Base-by-base conservation (phyloP, 495 filamentous ascomycete genomes). In the Penicillium crystallinum region DNA sequence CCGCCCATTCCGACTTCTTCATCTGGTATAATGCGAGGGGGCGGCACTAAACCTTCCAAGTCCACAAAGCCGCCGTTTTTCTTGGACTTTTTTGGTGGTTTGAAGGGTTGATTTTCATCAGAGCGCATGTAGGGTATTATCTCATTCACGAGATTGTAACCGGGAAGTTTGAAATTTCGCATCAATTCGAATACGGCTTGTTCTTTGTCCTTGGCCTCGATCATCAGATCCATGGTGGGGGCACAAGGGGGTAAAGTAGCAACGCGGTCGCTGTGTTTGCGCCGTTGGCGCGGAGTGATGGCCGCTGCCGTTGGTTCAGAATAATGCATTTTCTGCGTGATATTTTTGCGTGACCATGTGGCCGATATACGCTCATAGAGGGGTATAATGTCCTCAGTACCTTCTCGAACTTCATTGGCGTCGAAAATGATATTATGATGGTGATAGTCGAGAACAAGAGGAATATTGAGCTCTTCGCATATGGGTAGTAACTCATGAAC, bases 181-280 rank as follows among this genome's bases (percentile, higher is more conserved):
- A 96, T 96, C 12, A 97, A 77, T 55, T 96, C 90, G 61, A 97
- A 96, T 0, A 96, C 91, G 0, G 93, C 91, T 67, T 97, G 93
- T 67, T 98, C 93, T 68, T 97, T 98, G 61, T 96, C 91, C 61
- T 97, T 98, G 15, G 93, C 93, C 72, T 98, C 93, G 52, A 97
- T 96, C 93, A 97, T 98, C 11, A 97, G 75, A 63, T 96, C 93
- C 86, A 95, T 92, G 6, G 83, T 82, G 5, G 81, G 72, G 2
- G 83, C 72, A 57, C 91, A 96, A 0, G 92, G 92, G 11, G 92
- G 92, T 14, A 98, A 67, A 0, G 82, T 88, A 29, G 72, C 67
- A 3, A 93, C 89, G 6, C 91, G 78, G 0, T 88, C 83, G 39
- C 82, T 87, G 61, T 97, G 92, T 66, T 95, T 96, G 31, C 91